Evolutionary conservation across 805 yeast species (phyloP), one percentile per base, ranked within the genome.

Genomic region (Blastobotrys mokoenaii): DNA sequence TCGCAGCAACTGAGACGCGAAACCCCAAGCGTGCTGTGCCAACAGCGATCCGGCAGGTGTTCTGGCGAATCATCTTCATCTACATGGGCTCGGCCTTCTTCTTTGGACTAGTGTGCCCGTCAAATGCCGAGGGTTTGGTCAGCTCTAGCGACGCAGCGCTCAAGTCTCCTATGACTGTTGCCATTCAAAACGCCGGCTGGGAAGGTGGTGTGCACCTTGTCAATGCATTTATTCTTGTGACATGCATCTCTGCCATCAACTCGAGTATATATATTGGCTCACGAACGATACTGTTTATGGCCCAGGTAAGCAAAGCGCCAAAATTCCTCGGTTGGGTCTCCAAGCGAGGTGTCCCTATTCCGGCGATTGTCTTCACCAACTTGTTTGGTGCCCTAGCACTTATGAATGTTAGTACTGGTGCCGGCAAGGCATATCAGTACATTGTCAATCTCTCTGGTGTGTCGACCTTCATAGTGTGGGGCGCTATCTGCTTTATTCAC

Each of bases 381-480:
- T 48, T 68, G 12, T 72, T 75, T 54, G 82, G 81, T 0, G 70
- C 77, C 44, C 54, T 80, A 33, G 71, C 84, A 1, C 64, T 80
- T 47, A 70, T 80, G 76, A 70, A 74, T 49, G 63, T 78, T 40
- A 67, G 72, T 39, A 69, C 80, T 5, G 82, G 84, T 45, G 79
- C 84, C 1, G 72, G 80, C 2, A 58, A 66, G 33, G 84, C 84
- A 2, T 80, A 78, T 62, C 58, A 53, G 30, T 80, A 80, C 57
- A 77, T 79, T 53, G 79, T 78, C 40, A 77, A 76, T 54, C 62
- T 80, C 38, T 71, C 82, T 2, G 85, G 86, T 48, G 82, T 81
- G 17, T 77, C 82, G 1, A 77, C 79, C 2, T 81, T 80, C 47
- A 68, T 80, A 41, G 84, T 79, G 2, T 80, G 86, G 87, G 81